Conservation (phyloP, 225 moss, liverwort and hornwort genomes). For the Polytrichum formosum region DNA sequence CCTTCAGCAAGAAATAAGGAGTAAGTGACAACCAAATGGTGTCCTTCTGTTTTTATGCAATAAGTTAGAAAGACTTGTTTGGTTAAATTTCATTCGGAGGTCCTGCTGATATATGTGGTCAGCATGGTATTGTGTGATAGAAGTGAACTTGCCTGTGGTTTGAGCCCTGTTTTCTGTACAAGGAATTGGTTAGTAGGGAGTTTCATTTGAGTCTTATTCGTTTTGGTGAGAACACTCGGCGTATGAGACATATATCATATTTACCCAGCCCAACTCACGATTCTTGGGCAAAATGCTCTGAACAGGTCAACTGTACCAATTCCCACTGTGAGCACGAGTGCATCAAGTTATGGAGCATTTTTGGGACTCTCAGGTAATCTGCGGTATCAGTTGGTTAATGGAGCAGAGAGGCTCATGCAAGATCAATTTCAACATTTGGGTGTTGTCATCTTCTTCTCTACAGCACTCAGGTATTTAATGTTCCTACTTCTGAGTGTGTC, state of each 20-base stretch:
- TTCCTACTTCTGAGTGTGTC: background rate
- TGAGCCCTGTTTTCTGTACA: no score
- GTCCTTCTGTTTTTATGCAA: background rate
- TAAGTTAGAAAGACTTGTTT: background rate
- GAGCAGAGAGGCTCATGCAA: slow-evolving; percentile 87
- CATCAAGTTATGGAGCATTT: slow-evolving; percentile 88
- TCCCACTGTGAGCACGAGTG: slow-evolving; percentile 88
- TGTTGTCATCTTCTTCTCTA: slow-evolving; percentile 77
- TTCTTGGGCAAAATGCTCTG: no score
- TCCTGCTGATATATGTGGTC: background rate
- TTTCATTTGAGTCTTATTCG: background rate
- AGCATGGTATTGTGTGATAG: background rate
- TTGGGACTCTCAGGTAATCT: slow-evolving; percentile 84
- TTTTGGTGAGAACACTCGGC: background rate
- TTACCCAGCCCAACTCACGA: no score
- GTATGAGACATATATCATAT: background rate
- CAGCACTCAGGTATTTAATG: slow-evolving; percentile 59
- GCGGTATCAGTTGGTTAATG: slow-evolving; percentile 83
- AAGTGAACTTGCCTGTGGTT: no score
- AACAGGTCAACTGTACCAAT: slow-evolving; percentile 72
- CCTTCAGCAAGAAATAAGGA: slow-evolving; percentile 64
- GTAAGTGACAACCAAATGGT: slow-evolving; percentile 15
- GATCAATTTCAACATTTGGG: slow-evolving; percentile 80
- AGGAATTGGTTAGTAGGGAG: background rate
- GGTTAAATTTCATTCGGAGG: background rate